Conservation (phyloP, 108 stramenopile genomes). For the Poteriospumella lacustris region DNA sequence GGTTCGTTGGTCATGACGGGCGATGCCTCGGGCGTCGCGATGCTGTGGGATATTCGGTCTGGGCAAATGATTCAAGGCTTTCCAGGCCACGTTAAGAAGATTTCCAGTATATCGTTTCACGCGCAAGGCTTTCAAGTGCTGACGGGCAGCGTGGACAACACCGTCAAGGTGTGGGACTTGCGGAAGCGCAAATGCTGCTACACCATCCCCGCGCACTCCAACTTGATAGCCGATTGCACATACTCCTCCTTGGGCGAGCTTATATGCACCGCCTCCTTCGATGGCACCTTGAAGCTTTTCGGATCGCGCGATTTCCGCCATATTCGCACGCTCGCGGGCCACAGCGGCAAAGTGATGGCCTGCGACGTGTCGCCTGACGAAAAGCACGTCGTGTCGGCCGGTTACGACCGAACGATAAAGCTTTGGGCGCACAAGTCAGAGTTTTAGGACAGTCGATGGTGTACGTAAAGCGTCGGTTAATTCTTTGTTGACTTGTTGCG, state of each 20-base stretch:
- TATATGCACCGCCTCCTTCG: slow-evolving; percentile 81
- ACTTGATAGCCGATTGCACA: slow-evolving; percentile 74
- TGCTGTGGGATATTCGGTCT: slow-evolving; percentile 90
- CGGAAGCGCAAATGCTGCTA: slow-evolving; percentile 68
- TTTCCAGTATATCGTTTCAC: slow-evolving; percentile 29
- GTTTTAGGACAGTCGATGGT: no score
- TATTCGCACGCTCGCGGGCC: slow-evolving; percentile 41
- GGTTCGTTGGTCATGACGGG: slow-evolving; percentile 85
- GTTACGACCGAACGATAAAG: slow-evolving; percentile 49
- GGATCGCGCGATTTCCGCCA: slow-evolving; percentile 40
- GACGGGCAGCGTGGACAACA: slow-evolving; percentile 88
- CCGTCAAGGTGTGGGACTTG: slow-evolving; percentile 86
- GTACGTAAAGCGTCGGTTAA: no score
- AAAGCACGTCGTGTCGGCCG: slow-evolving; percentile 41
- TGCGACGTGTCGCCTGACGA: slow-evolving; percentile 48
- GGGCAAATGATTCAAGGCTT: slow-evolving; percentile 53
- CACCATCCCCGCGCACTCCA: slow-evolving; percentile 86
- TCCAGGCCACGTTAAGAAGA: slow-evolving; percentile 45
- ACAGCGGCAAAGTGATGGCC: slow-evolving; percentile 45
- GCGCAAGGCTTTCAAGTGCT: slow-evolving; percentile 87
- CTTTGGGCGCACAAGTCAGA: slow-evolving; percentile 49
- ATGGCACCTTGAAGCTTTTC: slow-evolving; percentile 84
- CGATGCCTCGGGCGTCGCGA: slow-evolving; percentile 81
- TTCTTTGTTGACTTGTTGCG: no score
- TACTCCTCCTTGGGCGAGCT: slow-evolving; percentile 71